Percentiles rank a stretch among this genome's conserved stretches.
Conservation (phyloP, 1,284 basidiomycete genomes). For the Pascua sp. region DNA sequence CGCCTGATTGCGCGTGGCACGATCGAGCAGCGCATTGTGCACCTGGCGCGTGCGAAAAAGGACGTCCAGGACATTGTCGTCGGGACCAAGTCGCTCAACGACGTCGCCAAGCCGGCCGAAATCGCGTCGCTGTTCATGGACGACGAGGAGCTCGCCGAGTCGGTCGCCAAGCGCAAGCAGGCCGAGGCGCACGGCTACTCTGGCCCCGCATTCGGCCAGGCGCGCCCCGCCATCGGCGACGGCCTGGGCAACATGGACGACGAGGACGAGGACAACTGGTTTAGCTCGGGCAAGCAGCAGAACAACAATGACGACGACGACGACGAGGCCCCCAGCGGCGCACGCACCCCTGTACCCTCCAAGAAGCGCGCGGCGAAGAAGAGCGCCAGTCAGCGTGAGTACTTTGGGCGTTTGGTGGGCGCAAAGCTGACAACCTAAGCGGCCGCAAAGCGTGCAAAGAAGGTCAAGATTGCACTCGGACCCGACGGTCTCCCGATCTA, state of each 20-base stretch:
- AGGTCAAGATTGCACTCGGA: conserved; percentile 43
- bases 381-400: conserved; percentile 2
- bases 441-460: conserved; percentile 36
- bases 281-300: conserved; percentile 27
- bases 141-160: conserved; percentile 63
- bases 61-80: conserved; percentile 99
- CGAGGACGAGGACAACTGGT: conserved; percentile 44
- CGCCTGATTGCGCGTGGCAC: conserved; percentile 87
- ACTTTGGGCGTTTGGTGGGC: neutral
- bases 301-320: conserved; percentile 22
- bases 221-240: conserved; percentile 34
- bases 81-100: conserved; percentile 88
- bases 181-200: conserved; percentile 48
- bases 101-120: conserved; percentile 92
- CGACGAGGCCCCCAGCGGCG: conserved; percentile 18
- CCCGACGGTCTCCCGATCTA: conserved; percentile 44
- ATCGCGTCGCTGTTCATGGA: conserved; percentile 94
- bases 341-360: conserved; percentile 21
- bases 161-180: conserved; percentile 48
- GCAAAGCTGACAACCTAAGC: neutral
- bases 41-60: conserved; percentile 91
- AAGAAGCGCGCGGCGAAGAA: conserved; percentile 19
- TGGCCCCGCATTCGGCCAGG: conserved; percentile 15
- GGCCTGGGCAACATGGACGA: conserved; percentile 24
- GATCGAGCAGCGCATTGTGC: conserved; percentile 97